A percentile compares a stretch with the other conserved stretches of the same genome.
Conservation (phyloP, 2,329 filamentous ascomycete species). For the Neurospora crassa region DNA sequence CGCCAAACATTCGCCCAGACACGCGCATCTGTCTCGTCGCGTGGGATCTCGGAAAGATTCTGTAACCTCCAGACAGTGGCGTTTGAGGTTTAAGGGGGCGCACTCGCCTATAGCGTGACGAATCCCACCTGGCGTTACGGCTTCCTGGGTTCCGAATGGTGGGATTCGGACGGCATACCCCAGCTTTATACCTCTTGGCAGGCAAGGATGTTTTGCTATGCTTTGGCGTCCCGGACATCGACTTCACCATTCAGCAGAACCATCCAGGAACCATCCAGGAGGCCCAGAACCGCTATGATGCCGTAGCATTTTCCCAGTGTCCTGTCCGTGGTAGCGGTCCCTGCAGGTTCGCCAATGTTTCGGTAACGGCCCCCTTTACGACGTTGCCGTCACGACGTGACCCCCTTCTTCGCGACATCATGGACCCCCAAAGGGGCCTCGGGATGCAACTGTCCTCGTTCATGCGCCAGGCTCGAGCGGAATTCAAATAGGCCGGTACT, state of each 20-base stretch:
- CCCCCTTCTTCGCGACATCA: conserved; percentile 1
- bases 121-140: conserved; percentile 10
- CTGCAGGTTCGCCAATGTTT: not conserved
- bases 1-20: not conserved
- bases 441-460: conserved; percentile 6
- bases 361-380: not conserved
- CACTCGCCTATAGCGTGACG: conserved; percentile 13
- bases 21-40: not conserved
- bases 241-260: conserved; percentile 1
- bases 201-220: conserved; percentile 15
- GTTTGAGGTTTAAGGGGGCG: conserved; percentile 14
- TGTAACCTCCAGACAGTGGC: conserved; percentile 1
- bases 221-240: conserved; percentile 15
- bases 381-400: conserved; percentile 1
- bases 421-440: conserved; percentile 4
- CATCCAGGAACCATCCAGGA: not conserved
- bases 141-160: conserved; percentile 5
- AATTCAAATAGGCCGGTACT: conserved; percentile 14
- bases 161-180: conserved; percentile 9
- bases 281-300: not conserved
- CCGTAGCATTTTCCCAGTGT: not conserved
- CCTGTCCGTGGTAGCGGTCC: not conserved
- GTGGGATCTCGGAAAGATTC: not conserved
- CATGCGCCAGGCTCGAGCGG: conserved; percentile 10
- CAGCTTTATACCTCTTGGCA: conserved; percentile 5